Conservation (phyloP, 192 early-diverging fungal genomes). For the Podila epicladia region DNA sequence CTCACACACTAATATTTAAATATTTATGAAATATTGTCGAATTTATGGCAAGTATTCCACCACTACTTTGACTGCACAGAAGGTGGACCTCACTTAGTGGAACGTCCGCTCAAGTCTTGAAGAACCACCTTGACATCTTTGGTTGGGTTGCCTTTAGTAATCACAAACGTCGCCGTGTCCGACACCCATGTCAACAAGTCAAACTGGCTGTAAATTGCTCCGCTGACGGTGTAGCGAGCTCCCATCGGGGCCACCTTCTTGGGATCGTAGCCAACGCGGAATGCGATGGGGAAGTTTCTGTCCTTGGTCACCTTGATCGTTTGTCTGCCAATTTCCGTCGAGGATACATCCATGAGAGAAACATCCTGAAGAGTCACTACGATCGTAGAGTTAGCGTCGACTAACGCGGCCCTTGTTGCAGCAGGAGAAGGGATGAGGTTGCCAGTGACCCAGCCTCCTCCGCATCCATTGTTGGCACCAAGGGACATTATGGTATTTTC, state of each 20-base stretch:
- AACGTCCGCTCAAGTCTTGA: too few relatives aligned
- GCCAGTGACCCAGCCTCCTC: not conserved
- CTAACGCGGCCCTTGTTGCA: not conserved
- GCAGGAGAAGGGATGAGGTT: not conserved
- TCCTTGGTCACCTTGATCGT: not conserved
- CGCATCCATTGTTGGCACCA: not conserved
- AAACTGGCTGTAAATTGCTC: not conserved
- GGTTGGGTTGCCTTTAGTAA: too few relatives aligned
- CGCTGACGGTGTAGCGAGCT: not conserved
- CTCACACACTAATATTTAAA: too few relatives aligned
- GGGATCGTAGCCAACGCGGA: not conserved
- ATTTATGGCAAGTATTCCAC: too few relatives aligned
- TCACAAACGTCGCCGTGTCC: not conserved
- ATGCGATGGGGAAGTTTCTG: not conserved
- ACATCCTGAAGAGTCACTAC: not conserved
- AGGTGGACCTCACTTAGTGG: too few relatives aligned
- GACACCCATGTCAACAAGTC: not conserved
- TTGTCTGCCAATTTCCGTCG: not conserved
- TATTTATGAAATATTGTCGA: too few relatives aligned
- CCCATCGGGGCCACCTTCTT: not conserved
- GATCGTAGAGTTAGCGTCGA: not conserved
- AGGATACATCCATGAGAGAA: not conserved
- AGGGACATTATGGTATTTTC: too few relatives aligned
- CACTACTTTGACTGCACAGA: too few relatives aligned
- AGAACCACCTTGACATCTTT: too few relatives aligned